These are phyloP conservation scores for Bruguiera gymnorhiza DNA, from an alignment of 345 rosid species.

Conservation along the genomic window DNA sequence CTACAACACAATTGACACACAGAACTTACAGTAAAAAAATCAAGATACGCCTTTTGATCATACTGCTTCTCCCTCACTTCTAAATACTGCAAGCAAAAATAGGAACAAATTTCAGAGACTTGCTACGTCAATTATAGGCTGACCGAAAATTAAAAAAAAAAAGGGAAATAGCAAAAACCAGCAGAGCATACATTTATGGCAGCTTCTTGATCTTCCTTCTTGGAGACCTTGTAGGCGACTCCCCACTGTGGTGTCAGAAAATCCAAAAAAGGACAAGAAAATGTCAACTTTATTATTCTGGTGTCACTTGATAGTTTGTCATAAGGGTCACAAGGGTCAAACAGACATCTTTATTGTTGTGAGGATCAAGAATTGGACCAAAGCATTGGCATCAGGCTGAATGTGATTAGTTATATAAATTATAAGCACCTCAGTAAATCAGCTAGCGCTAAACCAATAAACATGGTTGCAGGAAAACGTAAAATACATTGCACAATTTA, in stretches of 20 bases:
- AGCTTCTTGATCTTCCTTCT: slow-evolving; percentile 61
- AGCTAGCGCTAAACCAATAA: neutral
- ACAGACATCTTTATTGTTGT: no score
- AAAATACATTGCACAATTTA: neutral
- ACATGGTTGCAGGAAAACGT: neutral
- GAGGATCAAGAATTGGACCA: no score
- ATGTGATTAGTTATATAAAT: neutral
- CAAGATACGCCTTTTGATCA: slow-evolving; percentile 73
- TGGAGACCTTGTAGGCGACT: slow-evolving; percentile 76
- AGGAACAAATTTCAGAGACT: neutral
- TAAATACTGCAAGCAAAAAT: slow-evolving; percentile 43
- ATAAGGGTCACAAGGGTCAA: neutral
- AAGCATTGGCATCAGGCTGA: neutral
- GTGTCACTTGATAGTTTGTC: neutral
- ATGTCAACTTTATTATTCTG: slow-evolving; percentile 4
- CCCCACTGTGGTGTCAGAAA: slow-evolving; percentile 73
- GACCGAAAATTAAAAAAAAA: neutral
- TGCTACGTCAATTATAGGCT: neutral
- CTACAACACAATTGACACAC: neutral
- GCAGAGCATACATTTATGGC: slow-evolving; percentile 55
- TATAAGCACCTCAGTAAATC: no score
- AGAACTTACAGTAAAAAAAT: slow-evolving; percentile 70
- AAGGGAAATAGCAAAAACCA: neutral
- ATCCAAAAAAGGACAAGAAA: slow-evolving; percentile 8
- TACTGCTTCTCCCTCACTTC: slow-evolving; percentile 94